These are phyloP conservation scores for Scenedesmus sp. DNA, from an alignment of 163 green algal genomes.

Conservation along the genomic window DNA sequence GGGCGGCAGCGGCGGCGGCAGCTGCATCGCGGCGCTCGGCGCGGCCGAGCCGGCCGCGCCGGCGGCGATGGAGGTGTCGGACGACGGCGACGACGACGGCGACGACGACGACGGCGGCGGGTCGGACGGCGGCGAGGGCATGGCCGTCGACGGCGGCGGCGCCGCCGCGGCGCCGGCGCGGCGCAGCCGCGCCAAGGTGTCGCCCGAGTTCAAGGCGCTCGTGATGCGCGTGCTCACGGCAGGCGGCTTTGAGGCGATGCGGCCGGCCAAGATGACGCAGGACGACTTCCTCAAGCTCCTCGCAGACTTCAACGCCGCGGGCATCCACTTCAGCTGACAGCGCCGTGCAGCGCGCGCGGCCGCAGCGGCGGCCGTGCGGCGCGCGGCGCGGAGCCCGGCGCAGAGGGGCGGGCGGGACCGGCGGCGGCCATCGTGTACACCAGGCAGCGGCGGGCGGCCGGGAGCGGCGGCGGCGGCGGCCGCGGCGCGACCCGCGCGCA, in stretches of 20 bases:
- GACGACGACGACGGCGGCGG: conserved; percentile 41
- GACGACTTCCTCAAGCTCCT: conserved; percentile 91
- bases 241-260: conserved; percentile 68
- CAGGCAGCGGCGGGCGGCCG: too few species aligned
- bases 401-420: too few species aligned
- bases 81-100: conserved; percentile 39
- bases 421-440: too few species aligned
- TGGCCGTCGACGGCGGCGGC: conserved; percentile 49
- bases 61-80: conserved; percentile 36
- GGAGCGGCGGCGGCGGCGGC: too few species aligned
- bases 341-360: too few species aligned
- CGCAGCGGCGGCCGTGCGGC: too few species aligned
- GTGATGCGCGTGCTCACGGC: conserved; percentile 75
- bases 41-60: background rate
- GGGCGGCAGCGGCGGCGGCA: conserved; percentile 21
- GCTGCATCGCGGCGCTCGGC: conserved; percentile 34
- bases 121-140: conserved; percentile 22
- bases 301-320: conserved; percentile 83
- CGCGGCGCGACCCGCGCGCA: too few species aligned
- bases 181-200: conserved; percentile 49
- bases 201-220: conserved; percentile 67
- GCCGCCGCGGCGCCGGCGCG: conserved; percentile 6
- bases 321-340: conserved; percentile 92
- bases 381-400: too few species aligned
- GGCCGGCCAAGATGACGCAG: conserved; percentile 87